Conservation (phyloP, 1,284 basidiomycete genomes). For the Golubevia pallescens region DNA sequence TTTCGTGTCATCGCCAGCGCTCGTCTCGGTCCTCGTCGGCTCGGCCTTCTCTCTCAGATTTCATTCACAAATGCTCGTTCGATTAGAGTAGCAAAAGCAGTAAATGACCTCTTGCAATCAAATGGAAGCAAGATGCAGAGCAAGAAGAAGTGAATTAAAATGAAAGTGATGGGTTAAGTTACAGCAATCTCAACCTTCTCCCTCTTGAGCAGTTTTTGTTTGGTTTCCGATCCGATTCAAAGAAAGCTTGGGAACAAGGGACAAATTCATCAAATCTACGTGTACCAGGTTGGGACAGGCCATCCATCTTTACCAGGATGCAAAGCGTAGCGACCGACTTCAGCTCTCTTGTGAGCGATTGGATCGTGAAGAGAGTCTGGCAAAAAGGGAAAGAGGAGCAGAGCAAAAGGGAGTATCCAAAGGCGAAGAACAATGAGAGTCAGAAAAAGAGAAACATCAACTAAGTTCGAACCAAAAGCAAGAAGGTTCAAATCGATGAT, state of each 20-base stretch:
- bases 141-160: no score
- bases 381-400: conserved; percentile 21
- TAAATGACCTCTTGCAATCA: no score
- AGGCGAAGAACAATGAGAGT: neutral
- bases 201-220: no score
- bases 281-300: conserved; percentile 46
- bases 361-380: conserved; percentile 63
- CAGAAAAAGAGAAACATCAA: neutral
- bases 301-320: conserved; percentile 47
- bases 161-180: no score
- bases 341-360: conserved; percentile 56
- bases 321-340: conserved; percentile 50
- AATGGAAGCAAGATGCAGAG: no score
- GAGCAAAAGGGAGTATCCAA: neutral
- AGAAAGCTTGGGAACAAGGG: no score
- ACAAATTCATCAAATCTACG: neutral
- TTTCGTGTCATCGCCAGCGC: neutral
- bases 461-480: neutral
- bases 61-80: no score
- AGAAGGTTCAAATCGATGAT: neutral
- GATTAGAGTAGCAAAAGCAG: no score
- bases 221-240: no score
- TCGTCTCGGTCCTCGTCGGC: no score
- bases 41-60: no score
- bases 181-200: no score